Evolutionary conservation across 176 grass and related monocot genomes (phyloP).

Genomic region (Phragmites australis): DNA sequence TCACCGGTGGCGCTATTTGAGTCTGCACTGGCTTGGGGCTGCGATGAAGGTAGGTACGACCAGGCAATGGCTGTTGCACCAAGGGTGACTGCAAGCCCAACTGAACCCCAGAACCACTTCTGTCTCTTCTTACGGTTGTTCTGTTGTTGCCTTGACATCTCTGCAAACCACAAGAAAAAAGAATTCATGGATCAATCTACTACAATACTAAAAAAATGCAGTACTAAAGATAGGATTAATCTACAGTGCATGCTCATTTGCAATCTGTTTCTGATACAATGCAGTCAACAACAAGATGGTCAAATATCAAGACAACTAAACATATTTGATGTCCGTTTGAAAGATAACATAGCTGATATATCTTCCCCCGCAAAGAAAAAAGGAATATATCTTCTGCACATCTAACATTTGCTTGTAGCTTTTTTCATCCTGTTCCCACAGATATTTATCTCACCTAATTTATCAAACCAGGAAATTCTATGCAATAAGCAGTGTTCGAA

Average conservation of each 20-base stretch:
- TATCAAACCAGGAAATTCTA: neutral
- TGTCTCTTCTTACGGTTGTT: conserved; percentile 67
- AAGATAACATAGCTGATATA: neutral
- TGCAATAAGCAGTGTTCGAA: neutral
- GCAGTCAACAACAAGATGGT: neutral
- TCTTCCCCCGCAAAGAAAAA: too few species aligned
- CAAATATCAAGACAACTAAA: conserved; percentile 11
- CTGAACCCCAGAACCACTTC: conserved; percentile 91
- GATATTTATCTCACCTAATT: neutral
- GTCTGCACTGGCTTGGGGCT: conserved; percentile 29
- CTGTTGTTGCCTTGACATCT: conserved; percentile 75
- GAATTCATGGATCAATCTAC: neutral
- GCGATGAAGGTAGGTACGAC: conserved; percentile 69
- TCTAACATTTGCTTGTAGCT: too few species aligned
- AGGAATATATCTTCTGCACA: neutral
- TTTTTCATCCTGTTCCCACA: neutral
- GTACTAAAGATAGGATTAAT: neutral
- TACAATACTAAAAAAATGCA: neutral
- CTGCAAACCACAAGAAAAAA: conserved; percentile 40
- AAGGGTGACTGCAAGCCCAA: conserved; percentile 78
- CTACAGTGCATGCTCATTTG: neutral
- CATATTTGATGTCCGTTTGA: neutral
- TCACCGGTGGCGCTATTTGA: conserved; percentile 36
- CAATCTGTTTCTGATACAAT: neutral
- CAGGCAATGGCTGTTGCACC: conserved; percentile 72